Percentiles rank a stretch among this genome's conserved stretches.
Conservation (phyloP, 1,139 yeast genomes). For the Candida gigantensis region DNA sequence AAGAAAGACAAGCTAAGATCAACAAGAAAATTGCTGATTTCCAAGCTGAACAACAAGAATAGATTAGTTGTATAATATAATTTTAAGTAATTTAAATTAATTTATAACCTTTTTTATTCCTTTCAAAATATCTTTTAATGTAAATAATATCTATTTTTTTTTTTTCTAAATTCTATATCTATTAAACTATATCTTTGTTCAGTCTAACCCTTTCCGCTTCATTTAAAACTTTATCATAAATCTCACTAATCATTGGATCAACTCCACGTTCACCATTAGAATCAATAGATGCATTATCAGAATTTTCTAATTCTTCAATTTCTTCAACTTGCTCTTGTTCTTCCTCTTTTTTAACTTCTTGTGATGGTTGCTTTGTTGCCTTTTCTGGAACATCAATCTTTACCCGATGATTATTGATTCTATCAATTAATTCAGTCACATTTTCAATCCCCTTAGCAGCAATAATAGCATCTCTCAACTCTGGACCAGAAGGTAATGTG, state of each 20-base stretch:
- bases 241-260: conserved; percentile 58
- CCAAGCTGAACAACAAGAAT: conserved; percentile 49
- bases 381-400: conserved; percentile 39
- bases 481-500: conserved; percentile 71
- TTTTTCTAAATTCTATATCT: neutral
- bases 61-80: neutral
- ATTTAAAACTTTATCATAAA: conserved; percentile 67
- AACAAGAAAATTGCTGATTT: conserved; percentile 90
- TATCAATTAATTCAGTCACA: conserved; percentile 68
- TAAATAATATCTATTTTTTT: neutral
- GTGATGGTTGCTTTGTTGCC: conserved; percentile 1
- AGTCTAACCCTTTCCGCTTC: conserved; percentile 63
- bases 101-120: neutral
- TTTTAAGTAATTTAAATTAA: conserved; percentile 26
- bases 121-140: neutral
- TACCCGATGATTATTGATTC: conserved; percentile 55
- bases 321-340: conserved; percentile 5
- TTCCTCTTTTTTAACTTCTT: conserved; percentile 24
- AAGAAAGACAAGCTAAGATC: conserved; percentile 86
- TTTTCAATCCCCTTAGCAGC: conserved; percentile 77
- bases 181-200: conserved; percentile 17
- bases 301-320: conserved; percentile 16
- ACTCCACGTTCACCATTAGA: conserved; percentile 24
- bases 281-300: conserved; percentile 11
- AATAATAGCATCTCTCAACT: conserved; percentile 73